Evolutionary conservation across 495 filamentous ascomycete species (phyloP).

Genomic region (Penicillium fimorum): DNA sequence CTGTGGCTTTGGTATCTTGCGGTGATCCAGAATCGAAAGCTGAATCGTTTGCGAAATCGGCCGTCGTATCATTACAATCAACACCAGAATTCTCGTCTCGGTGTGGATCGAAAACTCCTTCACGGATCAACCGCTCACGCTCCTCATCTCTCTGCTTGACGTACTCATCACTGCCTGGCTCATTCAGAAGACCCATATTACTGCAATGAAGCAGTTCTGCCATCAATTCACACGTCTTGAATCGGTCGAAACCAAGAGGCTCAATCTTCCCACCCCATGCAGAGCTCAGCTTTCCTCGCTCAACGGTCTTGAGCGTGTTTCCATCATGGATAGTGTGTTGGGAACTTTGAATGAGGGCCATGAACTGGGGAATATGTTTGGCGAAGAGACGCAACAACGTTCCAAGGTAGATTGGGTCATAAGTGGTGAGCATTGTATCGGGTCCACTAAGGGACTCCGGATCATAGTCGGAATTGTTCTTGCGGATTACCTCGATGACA

Average conservation of each 20-base stretch:
- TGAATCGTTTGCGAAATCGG: conserved; percentile 42
- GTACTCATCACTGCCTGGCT: conserved; percentile 84
- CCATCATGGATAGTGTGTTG: conserved; percentile 59
- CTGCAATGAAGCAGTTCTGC: conserved; percentile 96
- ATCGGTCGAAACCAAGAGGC: conserved; percentile 93
- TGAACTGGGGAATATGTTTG: conserved; percentile 89
- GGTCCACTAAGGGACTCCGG: conserved; percentile 78
- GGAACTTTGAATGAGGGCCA: conserved; percentile 75
- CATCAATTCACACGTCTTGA: conserved; percentile 99
- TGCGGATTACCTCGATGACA: conserved; percentile 96
- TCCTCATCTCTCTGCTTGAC: conserved; percentile 79
- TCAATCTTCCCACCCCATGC: conserved; percentile 92
- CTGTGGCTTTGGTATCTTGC: conserved; percentile 51
- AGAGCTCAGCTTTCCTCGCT: conserved; percentile 66
- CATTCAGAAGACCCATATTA: conserved; percentile 97
- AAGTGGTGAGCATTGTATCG: conserved; percentile 72
- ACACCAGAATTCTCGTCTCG: conserved; percentile 41
- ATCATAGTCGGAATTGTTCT: conserved; percentile 99
- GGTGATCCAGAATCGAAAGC: conserved; percentile 37
- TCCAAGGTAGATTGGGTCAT: conserved; percentile 95
- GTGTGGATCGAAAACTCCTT: conserved; percentile 53
- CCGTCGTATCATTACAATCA: conserved; percentile 51
- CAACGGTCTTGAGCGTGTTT: conserved; percentile 57
- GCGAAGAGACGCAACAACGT: conserved; percentile 90
- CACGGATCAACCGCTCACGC: conserved; percentile 70